Evolutionary conservation across 83 land plant species (phyloP).

Genomic region (Thuja plicata): DNA sequence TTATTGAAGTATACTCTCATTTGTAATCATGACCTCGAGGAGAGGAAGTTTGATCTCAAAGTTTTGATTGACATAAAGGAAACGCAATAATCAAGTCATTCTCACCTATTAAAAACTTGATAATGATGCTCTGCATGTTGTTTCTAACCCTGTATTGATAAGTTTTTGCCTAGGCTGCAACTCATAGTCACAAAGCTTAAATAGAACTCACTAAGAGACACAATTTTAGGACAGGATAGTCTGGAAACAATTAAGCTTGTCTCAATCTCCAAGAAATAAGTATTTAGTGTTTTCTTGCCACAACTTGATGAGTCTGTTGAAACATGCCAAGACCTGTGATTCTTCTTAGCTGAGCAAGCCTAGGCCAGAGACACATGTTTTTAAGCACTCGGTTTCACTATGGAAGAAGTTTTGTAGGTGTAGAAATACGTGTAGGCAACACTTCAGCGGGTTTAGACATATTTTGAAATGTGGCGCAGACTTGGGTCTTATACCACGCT

Average conservation of each 20-base stretch:
- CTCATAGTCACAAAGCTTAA: background rate
- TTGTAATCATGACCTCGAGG: background rate
- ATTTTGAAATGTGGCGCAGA: background rate
- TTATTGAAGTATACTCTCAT: background rate
- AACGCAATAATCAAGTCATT: background rate
- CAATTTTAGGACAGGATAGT: background rate
- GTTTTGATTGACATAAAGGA: background rate
- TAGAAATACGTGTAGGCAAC: background rate
- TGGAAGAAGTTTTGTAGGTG: background rate
- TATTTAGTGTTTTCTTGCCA: background rate
- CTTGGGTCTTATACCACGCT: background rate
- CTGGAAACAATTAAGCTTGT: background rate
- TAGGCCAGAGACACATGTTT: background rate
- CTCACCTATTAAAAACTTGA: no score
- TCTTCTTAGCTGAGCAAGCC: background rate
- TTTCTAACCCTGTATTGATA: background rate
- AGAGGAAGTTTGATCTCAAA: background rate
- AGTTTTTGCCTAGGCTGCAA: background rate
- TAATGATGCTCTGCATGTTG: background rate
- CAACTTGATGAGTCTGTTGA: background rate
- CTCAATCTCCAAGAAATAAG: background rate
- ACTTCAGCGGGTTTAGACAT: background rate
- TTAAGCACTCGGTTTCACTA: background rate
- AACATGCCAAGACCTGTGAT: background rate
- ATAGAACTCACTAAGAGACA: background rate